Conservation (phyloP, 345 rosid species). For the Rhodomyrtus tomentosa region DNA sequence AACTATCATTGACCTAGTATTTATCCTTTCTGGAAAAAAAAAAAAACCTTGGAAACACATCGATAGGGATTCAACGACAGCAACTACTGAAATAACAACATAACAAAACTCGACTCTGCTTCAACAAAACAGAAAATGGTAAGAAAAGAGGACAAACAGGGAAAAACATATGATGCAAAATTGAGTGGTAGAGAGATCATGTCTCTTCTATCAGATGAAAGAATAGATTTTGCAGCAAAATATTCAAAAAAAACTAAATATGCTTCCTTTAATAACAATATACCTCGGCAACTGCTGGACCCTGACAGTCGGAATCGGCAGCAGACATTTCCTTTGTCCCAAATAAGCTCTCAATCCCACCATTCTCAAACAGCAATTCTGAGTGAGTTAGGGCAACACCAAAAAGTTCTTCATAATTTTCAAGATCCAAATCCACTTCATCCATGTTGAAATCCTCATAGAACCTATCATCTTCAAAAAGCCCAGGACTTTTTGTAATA, state of each 20-base stretch:
- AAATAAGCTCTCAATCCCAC: constrained; percentile 84
- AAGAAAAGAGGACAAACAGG: not conserved
- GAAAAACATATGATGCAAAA: not conserved
- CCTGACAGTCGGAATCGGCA: constrained; percentile 46
- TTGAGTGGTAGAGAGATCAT: not conserved
- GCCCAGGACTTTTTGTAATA: constrained; percentile 19
- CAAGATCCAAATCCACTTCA: constrained; percentile 75
- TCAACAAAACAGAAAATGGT: not conserved
- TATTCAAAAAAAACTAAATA: not conserved
- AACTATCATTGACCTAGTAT: not conserved
- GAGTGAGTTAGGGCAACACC: constrained; percentile 68
- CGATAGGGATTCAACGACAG: not conserved
- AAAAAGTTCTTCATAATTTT: constrained; percentile 93
- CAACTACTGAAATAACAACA: not conserved
- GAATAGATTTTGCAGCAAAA: constrained; percentile 6
- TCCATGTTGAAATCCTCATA: constrained; percentile 61
- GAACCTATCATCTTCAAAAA: constrained; percentile 45
- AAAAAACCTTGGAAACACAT: not conserved
- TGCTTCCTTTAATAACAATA: not conserved
- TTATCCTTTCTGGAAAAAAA: not conserved
- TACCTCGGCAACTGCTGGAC: constrained; percentile 60
- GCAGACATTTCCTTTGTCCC: constrained; percentile 41
- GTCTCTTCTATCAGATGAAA: not conserved
- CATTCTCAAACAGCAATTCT: constrained; percentile 71
- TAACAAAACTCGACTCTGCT: not conserved